Evolutionary conservation across 1,139 yeast genomes (phyloP).

Genomic region (Candida anutae): DNA sequence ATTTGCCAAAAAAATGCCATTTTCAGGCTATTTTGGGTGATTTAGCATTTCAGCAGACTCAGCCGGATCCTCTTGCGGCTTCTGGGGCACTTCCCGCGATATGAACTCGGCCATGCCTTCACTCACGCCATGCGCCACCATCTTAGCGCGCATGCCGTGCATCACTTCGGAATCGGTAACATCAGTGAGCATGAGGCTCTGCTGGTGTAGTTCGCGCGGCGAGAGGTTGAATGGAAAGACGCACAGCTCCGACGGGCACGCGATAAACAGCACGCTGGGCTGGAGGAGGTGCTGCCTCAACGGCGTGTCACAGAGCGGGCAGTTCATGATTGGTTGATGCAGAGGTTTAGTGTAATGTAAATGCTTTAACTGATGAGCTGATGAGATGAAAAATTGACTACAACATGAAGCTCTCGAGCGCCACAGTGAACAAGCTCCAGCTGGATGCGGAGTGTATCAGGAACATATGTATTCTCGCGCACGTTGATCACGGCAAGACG

Average conservation of each 20-base stretch:
- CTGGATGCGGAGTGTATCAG: conserved; percentile 62
- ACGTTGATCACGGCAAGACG: conserved; percentile 98
- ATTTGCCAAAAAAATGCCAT: too few relatives aligned
- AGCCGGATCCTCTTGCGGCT: too few relatives aligned
- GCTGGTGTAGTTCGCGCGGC: conserved; percentile 17
- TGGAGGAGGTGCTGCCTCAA: conserved; percentile 20
- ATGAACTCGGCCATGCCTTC: conserved; percentile 21
- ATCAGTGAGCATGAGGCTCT: conserved; percentile 14
- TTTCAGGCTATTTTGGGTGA: too few relatives aligned
- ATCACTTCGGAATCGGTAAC: conserved; percentile 19
- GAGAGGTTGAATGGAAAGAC: conserved; percentile 27
- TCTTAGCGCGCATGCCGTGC: conserved; percentile 16
- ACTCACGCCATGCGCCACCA: conserved; percentile 19
- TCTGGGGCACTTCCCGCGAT: too few relatives aligned
- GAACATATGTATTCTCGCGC: conserved; percentile 93
- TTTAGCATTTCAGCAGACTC: too few relatives aligned
- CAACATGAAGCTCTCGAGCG: conserved; percentile 48
- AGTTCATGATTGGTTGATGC: conserved; percentile 16
- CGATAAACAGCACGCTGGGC: conserved; percentile 17
- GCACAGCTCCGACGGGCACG: conserved; percentile 22
- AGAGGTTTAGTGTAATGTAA: too few relatives aligned
- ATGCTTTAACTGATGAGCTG: too few relatives aligned
- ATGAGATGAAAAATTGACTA: too few relatives aligned
- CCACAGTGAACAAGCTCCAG: conserved; percentile 61
- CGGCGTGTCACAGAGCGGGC: conserved; percentile 21